Evolutionary conservation across 495 filamentous ascomycete species (phyloP).

Genomic region (Niebla homalea): DNA sequence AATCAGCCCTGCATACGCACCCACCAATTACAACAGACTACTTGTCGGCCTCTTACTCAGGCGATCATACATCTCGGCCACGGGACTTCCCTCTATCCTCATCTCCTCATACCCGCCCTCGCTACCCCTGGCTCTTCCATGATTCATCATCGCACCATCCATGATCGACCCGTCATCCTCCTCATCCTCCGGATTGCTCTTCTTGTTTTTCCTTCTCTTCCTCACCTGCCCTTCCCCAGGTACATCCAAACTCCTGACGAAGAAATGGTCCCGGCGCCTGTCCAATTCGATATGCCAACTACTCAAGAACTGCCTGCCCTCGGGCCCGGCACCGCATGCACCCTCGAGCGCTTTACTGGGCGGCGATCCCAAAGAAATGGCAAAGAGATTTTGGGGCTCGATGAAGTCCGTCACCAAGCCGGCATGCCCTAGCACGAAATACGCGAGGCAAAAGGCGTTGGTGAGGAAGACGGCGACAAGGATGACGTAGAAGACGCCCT

Average conservation of each 20-base stretch:
- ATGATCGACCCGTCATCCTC: not conserved
- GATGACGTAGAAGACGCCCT: constrained; percentile 49
- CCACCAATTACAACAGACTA: not conserved
- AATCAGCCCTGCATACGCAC: not conserved
- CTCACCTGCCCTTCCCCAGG: not conserved
- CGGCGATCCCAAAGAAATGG: constrained; percentile 55
- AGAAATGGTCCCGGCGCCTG: constrained; percentile 9
- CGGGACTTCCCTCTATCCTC: constrained; percentile 1
- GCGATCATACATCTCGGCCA: not conserved
- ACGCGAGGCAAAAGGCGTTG: constrained; percentile 47
- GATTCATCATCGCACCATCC: not conserved
- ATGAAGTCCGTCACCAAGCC: constrained; percentile 61
- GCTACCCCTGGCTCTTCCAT: not conserved
- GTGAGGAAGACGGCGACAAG: constrained; percentile 47
- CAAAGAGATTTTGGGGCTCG: constrained; percentile 60
- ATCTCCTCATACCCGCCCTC: not conserved
- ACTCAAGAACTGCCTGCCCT: constrained; percentile 36
- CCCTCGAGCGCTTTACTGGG: constrained; percentile 39
- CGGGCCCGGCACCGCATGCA: constrained; percentile 51
- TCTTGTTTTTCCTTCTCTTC: not conserved
- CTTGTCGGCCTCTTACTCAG: constrained; percentile 2
- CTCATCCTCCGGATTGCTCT: not conserved
- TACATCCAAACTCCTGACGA: constrained; percentile 10
- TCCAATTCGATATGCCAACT: constrained; percentile 42
- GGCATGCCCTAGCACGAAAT: constrained; percentile 30